These are phyloP conservation scores for Celoporthe dispersa DNA, from an alignment of 2,329 filamentous ascomycete species.

Conservation along the genomic window DNA sequence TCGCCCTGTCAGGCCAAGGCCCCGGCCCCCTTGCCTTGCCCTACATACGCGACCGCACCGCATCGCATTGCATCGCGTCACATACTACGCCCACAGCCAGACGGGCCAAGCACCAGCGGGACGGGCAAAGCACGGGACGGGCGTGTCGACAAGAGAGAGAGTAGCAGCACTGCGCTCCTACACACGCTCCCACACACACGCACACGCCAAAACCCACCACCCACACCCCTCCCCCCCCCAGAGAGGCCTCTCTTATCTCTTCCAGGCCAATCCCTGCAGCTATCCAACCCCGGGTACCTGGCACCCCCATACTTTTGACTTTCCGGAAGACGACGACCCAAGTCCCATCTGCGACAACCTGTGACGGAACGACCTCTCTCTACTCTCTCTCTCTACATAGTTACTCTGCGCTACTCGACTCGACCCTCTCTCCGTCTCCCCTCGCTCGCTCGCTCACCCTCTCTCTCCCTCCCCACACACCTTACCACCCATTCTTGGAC, in stretches of 20 bases:
- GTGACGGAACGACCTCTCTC: background rate
- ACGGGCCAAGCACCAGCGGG: background rate
- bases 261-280: background rate
- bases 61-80: background rate
- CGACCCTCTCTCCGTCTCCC: no score
- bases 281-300: background rate
- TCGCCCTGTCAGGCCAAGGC: background rate
- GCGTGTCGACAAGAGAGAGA: background rate
- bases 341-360: slow-evolving; percentile 7
- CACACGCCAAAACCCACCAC: no score
- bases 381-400: no score
- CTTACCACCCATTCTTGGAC: background rate
- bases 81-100: background rate
- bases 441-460: no score
- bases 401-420: background rate
- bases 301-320: slow-evolving; percentile 13
- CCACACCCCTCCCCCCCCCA: background rate
- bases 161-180: background rate
- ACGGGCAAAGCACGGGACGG: background rate
- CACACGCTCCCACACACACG: background rate
- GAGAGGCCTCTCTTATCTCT: background rate
- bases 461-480: background rate
- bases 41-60: background rate
- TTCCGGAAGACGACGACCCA: slow-evolving; percentile 6
- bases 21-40: background rate